Percentiles rank a stretch among this genome's conserved stretches.
Evolutionary conservation across 164 flowering plant genomes (phyloP).

Genomic region (Taxillus chinensis): DNA sequence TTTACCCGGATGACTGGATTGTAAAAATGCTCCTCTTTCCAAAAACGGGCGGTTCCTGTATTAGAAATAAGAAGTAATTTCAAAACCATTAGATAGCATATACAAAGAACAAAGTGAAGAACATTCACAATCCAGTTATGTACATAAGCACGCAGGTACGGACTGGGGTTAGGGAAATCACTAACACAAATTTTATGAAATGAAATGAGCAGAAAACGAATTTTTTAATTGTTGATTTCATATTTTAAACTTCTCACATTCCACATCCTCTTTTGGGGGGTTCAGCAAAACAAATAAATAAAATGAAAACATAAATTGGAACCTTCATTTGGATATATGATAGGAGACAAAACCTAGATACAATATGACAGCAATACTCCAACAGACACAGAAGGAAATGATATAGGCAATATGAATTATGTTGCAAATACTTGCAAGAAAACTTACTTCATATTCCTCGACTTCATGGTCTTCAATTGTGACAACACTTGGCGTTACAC

Average conservation of each 20-base stretch:
- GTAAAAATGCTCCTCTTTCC: conserved; percentile 45
- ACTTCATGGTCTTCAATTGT: conserved; percentile 51
- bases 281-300: too few relatives aligned
- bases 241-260: too few relatives aligned
- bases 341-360: neutral
- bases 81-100: neutral
- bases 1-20: conserved; percentile 38
- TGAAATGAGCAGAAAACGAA: too few relatives aligned
- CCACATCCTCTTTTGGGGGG: too few relatives aligned
- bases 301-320: too few relatives aligned
- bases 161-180: neutral
- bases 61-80: neutral
- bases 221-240: too few relatives aligned
- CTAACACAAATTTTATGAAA: neutral
- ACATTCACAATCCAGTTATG: neutral
- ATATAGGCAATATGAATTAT: too few relatives aligned
- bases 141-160: neutral
- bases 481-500: conserved; percentile 48
- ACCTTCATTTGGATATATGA: neutral
- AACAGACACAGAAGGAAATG: neutral
- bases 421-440: neutral
- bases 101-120: neutral
- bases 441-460: conserved; percentile 63
- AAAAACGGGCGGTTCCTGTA: conserved; percentile 56
- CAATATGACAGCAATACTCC: too few relatives aligned